Conservation (phyloP, 176 grass and related monocot genomes). For the Oropetium thomaeum region DNA sequence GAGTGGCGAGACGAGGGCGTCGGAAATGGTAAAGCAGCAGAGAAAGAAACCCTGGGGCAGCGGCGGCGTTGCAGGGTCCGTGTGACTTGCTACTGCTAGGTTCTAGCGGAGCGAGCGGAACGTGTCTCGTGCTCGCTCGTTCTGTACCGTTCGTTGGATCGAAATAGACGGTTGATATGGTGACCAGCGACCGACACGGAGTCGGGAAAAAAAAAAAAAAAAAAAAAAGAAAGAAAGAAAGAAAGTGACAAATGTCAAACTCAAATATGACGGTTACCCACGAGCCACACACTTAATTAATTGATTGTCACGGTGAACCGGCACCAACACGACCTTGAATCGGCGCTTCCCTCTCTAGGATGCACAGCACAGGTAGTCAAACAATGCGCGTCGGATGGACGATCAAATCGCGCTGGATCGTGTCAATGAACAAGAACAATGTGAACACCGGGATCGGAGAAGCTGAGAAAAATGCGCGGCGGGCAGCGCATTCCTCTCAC, state of each 20-base stretch:
- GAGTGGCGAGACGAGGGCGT: too few relatives aligned
- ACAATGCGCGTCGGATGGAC: neutral
- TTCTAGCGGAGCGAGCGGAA: neutral
- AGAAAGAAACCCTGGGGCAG: neutral
- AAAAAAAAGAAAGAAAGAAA: too few relatives aligned
- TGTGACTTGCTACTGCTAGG: too few relatives aligned
- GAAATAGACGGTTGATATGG: neutral
- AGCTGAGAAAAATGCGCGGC: neutral
- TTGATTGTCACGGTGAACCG: neutral
- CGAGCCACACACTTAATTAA: neutral
- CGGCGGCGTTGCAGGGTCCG: constrained; percentile 9
- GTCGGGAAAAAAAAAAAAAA: too few relatives aligned
- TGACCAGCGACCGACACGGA: too few relatives aligned
- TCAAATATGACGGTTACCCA: neutral
- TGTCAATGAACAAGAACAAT: neutral
- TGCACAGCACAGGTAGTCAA: neutral
- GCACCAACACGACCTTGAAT: constrained; percentile 1
- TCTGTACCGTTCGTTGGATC: neutral
- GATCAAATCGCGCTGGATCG: neutral
- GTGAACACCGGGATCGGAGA: too few relatives aligned
- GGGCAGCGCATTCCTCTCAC: constrained; percentile 15
- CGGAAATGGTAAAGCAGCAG: neutral
- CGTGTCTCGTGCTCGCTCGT: neutral
- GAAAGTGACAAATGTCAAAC: too few relatives aligned
- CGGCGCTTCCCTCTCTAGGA: neutral